Evolutionary conservation across 768 basidiomycete species (phyloP), one percentile per base, ranked within the genome.

Genomic region (Leccinum fibrillosum): DNA sequence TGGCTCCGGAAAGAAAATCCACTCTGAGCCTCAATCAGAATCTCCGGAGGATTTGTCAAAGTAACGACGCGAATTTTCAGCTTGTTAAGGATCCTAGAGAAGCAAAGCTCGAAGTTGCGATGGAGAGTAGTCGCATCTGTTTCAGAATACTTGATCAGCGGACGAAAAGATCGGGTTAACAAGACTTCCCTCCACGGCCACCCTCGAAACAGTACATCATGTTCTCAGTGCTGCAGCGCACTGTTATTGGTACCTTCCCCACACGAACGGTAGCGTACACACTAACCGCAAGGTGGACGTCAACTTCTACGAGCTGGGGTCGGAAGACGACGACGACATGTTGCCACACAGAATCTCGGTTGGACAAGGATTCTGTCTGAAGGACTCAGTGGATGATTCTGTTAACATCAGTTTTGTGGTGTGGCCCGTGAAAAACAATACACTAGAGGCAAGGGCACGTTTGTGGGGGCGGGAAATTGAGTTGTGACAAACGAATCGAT

Each of bases 391-490:
- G 26, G 35, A 26, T 1, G 6, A 13, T 7, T 49, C 30, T 3
- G 25, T 60, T 26, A 37, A 62, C 28, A 64, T 68, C 15, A 60
- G 66, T 30, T 59, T 68, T 39, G 54, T 51, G 17, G 56, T 68
- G 7, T 21, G 21, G 65, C 75, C 17, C 66, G 69, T 23, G 5
- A 58, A 0, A 69, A 58, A 4, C 35, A 59, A 3, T 69, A 77
- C 15, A 21, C 21, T 21, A 21, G 21, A 21, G 21, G 21, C 21
- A 21, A 21, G 21, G 21, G 21, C 21, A 21, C 21, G 21, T 21
- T 21, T 21, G 21, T 21, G 21, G 2, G 21, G 2, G 21, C 2
- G 21, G 21, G 21, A 2, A 2, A 21, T 21, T 21, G 21, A 21
- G 21, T 21, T 21, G 21, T 21, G 21, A 21, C 21, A 21, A 21